Evolutionary conservation across 176 grass and related monocot species (phyloP).

Genomic region (Paspalum notatum): DNA sequence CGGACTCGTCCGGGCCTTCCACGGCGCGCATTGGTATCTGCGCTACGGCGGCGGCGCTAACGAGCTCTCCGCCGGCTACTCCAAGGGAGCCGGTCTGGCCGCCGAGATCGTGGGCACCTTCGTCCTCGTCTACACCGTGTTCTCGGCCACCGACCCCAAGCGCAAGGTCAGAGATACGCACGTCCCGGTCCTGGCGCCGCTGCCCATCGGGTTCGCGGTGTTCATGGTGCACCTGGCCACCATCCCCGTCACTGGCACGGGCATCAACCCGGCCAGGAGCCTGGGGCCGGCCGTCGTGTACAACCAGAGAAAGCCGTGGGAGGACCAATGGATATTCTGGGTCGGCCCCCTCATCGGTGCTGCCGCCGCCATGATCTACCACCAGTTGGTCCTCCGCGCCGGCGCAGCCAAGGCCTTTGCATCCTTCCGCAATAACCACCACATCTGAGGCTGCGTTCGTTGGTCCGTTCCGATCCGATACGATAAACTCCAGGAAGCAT

Average conservation of each 20-base stretch:
- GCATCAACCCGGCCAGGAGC: conserved; percentile 49
- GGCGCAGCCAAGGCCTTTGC: conserved; percentile 37
- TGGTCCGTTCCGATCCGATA: too few relatives aligned
- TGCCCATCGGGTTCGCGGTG: conserved; percentile 45
- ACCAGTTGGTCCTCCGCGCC: conserved; percentile 44
- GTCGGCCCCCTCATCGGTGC: conserved; percentile 43
- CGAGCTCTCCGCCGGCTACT: conserved; percentile 61
- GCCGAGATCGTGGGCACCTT: conserved; percentile 78
- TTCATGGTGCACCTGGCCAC: conserved; percentile 47
- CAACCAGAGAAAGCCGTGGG: conserved; percentile 41
- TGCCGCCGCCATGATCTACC: conserved; percentile 36
- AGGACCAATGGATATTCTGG: conserved; percentile 51
- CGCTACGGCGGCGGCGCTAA: conserved; percentile 65
- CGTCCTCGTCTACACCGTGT: conserved; percentile 18
- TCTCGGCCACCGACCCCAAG: conserved; percentile 77
- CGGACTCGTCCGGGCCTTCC: too few relatives aligned
- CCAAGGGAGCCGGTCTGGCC: conserved; percentile 52
- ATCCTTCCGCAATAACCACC: conserved; percentile 31
- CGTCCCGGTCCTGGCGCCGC: conserved; percentile 57
- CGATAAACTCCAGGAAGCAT: too few relatives aligned
- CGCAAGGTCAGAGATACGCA: conserved; percentile 69
- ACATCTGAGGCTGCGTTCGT: not conserved
- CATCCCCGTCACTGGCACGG: conserved; percentile 45
- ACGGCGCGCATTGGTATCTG: not conserved
- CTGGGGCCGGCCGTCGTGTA: conserved; percentile 29